Percentiles rank a stretch among this genome's conserved stretches.
Conservation (phyloP, 176 grass and related monocot species). For the Raddia guianensis region DNA sequence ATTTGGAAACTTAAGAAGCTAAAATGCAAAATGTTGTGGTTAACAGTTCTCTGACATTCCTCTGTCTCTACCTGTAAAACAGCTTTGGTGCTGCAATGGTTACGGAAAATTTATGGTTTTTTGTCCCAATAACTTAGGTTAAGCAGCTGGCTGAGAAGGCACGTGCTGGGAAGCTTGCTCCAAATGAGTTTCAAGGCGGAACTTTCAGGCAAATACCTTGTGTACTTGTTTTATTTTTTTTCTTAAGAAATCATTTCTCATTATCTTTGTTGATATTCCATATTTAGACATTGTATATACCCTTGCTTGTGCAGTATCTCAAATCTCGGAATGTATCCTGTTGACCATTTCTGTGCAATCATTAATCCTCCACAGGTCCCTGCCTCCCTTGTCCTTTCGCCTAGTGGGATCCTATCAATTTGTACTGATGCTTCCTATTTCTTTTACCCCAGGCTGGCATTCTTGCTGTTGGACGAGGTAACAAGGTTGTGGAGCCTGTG, state of each 20-base stretch:
- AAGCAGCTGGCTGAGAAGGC: conserved; percentile 93
- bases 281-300: conserved; percentile 33
- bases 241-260: conserved; percentile 9
- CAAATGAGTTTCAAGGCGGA: conserved; percentile 84
- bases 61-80: neutral
- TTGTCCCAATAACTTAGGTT: conserved; percentile 53
- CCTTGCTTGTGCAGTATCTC: conserved; percentile 69
- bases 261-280: neutral
- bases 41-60: neutral
- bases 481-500: conserved; percentile 81
- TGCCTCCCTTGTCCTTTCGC: conserved; percentile 3
- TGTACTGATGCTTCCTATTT: conserved; percentile 29
- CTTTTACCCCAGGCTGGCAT: conserved; percentile 65
- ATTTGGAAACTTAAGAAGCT: conserved; percentile 27
- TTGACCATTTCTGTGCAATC: conserved; percentile 98
- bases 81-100: neutral
- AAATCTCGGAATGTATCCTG: conserved; percentile 97
- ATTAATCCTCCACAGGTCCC: conserved; percentile 95
- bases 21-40: neutral
- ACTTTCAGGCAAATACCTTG: conserved; percentile 74
- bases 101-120: conserved; percentile 8
- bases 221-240: conserved; percentile 15
- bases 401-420: conserved; percentile 18
- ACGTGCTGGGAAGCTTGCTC: conserved; percentile 84
- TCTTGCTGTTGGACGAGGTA: conserved; percentile 89